phyloP scores from a whole-genome alignment of 192 early-diverging fungal genomes.

The Backusella macrospora region DNA sequence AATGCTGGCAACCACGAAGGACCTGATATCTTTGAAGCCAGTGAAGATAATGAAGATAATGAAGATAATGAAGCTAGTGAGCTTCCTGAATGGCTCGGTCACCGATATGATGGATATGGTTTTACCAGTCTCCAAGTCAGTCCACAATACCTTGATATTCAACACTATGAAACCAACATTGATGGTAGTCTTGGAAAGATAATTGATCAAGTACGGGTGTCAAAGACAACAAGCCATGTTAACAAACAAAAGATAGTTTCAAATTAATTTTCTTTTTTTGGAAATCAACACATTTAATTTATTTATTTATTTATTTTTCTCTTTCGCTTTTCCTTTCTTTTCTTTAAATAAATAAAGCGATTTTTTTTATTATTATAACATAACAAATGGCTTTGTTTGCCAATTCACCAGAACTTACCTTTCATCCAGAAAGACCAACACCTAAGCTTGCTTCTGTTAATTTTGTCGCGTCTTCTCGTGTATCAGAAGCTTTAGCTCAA shows the following conservation, averaged over 20 bases:
- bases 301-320: too few relatives aligned
- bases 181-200: conserved; percentile 17
- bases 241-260: conserved; percentile 17
- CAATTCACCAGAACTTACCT: conserved; percentile 19
- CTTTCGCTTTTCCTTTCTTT: too few relatives aligned
- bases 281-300: too few relatives aligned
- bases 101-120: conserved; percentile 26
- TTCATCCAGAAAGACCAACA: not conserved
- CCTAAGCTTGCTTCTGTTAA: conserved; percentile 26
- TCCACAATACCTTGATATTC: conserved; percentile 15
- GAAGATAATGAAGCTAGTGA: not conserved
- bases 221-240: conserved; percentile 25
- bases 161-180: conserved; percentile 19
- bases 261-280: not conserved
- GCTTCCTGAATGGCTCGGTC: conserved; percentile 24
- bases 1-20: conserved; percentile 29
- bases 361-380: not conserved
- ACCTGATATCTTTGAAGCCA: conserved; percentile 1
- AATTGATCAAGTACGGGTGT: conserved; percentile 29
- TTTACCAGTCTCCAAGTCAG: conserved; percentile 15
- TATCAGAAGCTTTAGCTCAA: conserved; percentile 34
- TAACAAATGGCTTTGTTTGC: conserved; percentile 37
- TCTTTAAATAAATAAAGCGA: not conserved
- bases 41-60: not conserved
- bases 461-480: conserved; percentile 35